Conservation (phyloP, 148 eudicot species). For the Polygonum maritimum region DNA sequence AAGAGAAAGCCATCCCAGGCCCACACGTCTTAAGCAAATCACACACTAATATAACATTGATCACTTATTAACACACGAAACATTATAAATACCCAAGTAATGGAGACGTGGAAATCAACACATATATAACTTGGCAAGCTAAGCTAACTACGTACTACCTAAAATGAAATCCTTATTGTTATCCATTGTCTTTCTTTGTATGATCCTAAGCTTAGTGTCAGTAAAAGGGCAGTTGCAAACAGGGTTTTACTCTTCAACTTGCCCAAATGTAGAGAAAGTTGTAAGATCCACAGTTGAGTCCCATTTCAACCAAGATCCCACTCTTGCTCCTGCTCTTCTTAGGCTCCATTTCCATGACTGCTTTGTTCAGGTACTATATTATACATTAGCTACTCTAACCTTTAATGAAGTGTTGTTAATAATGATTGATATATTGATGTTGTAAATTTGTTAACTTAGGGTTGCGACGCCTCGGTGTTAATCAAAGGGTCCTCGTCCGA, state of each 20-base stretch:
- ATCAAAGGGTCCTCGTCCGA: constrained; percentile 48
- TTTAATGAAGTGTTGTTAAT: not conserved
- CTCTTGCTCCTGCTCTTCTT: constrained; percentile 55
- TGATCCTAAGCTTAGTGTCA: not conserved
- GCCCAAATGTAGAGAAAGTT: constrained; percentile 39
- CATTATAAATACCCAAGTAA: constrained; percentile 3
- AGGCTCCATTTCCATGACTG: constrained; percentile 74
- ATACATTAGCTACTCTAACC: not conserved
- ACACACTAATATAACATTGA: not conserved
- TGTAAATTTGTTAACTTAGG: constrained; percentile 23
- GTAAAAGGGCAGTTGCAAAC: constrained; percentile 30
- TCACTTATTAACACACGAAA: not conserved
- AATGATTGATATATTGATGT: not conserved
- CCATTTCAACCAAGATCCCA: constrained; percentile 41
- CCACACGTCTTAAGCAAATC: not conserved
- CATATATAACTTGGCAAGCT: not conserved
- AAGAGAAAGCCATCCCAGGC: not conserved
- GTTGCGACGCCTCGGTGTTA: constrained; percentile 67
- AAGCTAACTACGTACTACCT: not conserved
- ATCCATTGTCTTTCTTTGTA: not conserved
- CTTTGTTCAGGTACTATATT: constrained; percentile 47
- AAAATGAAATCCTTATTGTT: not conserved
- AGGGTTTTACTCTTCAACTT: constrained; percentile 37
- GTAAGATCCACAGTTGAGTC: constrained; percentile 49
- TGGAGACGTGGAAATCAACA: not conserved